phyloP scores from a whole-genome alignment of 805 yeast genomes.

The Priceomyces melissophilus region DNA sequence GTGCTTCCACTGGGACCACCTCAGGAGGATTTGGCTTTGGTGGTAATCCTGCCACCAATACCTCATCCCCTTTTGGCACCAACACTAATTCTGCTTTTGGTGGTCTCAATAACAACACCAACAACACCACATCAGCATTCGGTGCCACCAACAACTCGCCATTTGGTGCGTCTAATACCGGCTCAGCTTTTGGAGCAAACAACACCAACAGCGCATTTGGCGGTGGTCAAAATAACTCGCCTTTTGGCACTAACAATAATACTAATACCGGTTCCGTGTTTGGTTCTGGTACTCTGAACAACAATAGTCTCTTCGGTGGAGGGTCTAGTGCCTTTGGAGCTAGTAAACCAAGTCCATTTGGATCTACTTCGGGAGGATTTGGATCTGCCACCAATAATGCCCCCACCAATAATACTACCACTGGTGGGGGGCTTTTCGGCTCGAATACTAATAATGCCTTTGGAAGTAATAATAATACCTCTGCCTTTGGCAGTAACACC shows the following conservation, averaged over 20 bases:
- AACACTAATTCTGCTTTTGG: slow-evolving; percentile 17
- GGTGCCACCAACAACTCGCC: slow-evolving; percentile 20
- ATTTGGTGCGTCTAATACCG: slow-evolving; percentile 31
- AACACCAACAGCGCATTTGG: slow-evolving; percentile 15
- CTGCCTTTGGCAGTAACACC: no score
- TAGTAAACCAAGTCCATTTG: slow-evolving; percentile 34
- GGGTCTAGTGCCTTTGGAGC: slow-evolving; percentile 25
- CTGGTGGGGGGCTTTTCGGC: slow-evolving; percentile 39
- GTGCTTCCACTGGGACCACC: slow-evolving; percentile 19
- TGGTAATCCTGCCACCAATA: slow-evolving; percentile 11
- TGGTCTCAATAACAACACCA: slow-evolving; percentile 15
- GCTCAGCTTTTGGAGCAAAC: slow-evolving; percentile 30
- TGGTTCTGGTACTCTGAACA: slow-evolving; percentile 24
- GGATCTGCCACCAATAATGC: slow-evolving; percentile 16
- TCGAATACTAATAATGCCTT: slow-evolving; percentile 13
- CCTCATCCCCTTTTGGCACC: slow-evolving; percentile 13
- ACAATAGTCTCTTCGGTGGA: slow-evolving; percentile 14
- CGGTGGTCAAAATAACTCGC: slow-evolving; percentile 13
- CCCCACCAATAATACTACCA: slow-evolving; percentile 21
- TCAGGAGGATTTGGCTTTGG: slow-evolving; percentile 21
- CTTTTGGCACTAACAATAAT: slow-evolving; percentile 28
- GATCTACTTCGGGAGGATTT: slow-evolving; percentile 24
- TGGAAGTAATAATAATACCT: slow-evolving; percentile 17
- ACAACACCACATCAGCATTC: slow-evolving; percentile 15
- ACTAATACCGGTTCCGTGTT: slow-evolving; percentile 16